These are phyloP conservation scores for Notholithocarpus densiflorus DNA, from an alignment of 306 rosid genomes.

Conservation along the genomic window DNA sequence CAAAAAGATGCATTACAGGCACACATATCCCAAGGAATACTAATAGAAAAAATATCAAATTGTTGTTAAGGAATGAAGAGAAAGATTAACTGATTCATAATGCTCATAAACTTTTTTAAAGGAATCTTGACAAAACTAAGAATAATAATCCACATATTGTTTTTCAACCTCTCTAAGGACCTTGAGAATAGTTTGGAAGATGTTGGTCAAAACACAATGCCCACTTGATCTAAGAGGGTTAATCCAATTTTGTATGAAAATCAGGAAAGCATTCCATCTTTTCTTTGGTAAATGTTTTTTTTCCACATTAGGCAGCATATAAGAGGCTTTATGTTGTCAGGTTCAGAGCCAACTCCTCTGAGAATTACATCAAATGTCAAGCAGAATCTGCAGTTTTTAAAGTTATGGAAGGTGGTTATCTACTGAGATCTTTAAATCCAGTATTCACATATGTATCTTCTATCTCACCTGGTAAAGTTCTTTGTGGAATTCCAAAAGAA, in stretches of 20 bases:
- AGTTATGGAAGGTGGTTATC: constrained; percentile 62
- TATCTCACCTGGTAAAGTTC: constrained; percentile 19
- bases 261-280: background rate
- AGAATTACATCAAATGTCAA: constrained; percentile 85
- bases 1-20: too few relatives aligned
- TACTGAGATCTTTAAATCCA: background rate
- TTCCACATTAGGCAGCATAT: background rate
- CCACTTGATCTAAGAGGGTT: background rate
- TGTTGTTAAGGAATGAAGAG: too few relatives aligned
- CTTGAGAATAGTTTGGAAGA: background rate
- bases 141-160: too few relatives aligned
- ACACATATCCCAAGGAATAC: too few relatives aligned
- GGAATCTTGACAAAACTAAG: too few relatives aligned
- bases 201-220: background rate
- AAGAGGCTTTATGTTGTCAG: constrained; percentile 26
- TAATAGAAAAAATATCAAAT: too few relatives aligned
- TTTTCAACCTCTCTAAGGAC: too few relatives aligned
- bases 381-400: constrained; percentile 81
- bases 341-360: constrained; percentile 52
- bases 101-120: too few relatives aligned
- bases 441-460: background rate
- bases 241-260: background rate
- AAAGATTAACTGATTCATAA: too few relatives aligned
- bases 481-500: constrained; percentile 65
- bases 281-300: background rate